Evolutionary conservation across 1,284 basidiomycete species (phyloP), one percentile per base, ranked within the genome.

Genomic region (Grifola frondosa): DNA sequence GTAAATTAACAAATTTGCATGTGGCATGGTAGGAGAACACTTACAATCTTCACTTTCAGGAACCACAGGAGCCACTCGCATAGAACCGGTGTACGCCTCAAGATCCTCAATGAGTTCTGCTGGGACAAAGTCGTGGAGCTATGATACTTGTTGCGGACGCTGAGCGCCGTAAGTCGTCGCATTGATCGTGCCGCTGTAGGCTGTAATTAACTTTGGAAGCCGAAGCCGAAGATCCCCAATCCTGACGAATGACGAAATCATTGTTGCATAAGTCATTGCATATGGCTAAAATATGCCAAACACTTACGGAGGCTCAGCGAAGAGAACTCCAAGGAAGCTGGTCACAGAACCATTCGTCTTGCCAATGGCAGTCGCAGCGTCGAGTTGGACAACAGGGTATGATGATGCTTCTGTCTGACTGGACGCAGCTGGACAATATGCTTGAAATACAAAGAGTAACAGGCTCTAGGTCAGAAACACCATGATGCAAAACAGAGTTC

Each of bases 251-350:
- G n/a, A 20, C 21, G 17, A 3, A 7, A 20, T 7, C 34, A n/a
- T n/a, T n/a, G n/a, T n/a, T n/a, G n/a, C n/a, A n/a, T n/a, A n/a
- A n/a, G n/a, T n/a, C 6, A n/a, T 32, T 13, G 20, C 15, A 25
- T 29, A 20, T 29, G 9, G n/a, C 10, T 37, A 23, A 29, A 34
- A 12, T 21, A 16, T 4, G 22, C 15, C 30, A 31, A 17, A n/a
- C 16, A 49, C 66, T 46, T 41, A 68, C 65, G 69, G 69, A 9
- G 71, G 67, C 36, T 63, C 45, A 1, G 78, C 77, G 45, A 71
- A 81, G 0, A 77, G 78, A 30, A 81, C 77, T 0, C 78, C 76
- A 2, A 76, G 54, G 47, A 73, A 80, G 40, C 67, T 66, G 15
- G 64, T 58, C 0, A 70, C 58, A 4, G 29, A 35, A 30, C 24